Percentiles rank a stretch among this genome's conserved stretches.
Evolutionary conservation across 1,139 yeast genomes (phyloP).

Genomic region (Yarrowia galli): DNA sequence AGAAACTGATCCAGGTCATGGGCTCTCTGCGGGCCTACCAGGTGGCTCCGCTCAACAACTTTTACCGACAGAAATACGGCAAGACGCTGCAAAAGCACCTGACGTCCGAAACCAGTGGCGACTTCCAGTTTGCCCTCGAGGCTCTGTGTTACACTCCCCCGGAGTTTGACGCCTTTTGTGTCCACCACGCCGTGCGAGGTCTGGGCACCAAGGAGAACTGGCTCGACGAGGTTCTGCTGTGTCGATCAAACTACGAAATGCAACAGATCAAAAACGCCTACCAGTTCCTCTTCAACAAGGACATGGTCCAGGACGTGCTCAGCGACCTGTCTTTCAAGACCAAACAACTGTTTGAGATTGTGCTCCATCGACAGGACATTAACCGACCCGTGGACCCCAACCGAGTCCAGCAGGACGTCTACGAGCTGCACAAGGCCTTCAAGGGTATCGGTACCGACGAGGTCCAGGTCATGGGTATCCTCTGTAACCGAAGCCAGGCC

Average conservation of each 20-base stretch:
- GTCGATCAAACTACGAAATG: constrained; percentile 43
- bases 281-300: constrained; percentile 41
- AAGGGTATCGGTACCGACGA: constrained; percentile 44
- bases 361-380: constrained; percentile 40
- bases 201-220: constrained; percentile 43
- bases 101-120: constrained; percentile 42
- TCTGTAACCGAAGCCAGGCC: constrained; percentile 42
- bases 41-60: constrained; percentile 41
- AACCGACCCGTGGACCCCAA: constrained; percentile 42
- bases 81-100: constrained; percentile 42
- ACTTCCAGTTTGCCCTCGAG: constrained; percentile 42
- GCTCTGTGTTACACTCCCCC: constrained; percentile 43
- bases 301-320: constrained; percentile 41
- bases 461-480: constrained; percentile 43
- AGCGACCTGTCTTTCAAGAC: constrained; percentile 44
- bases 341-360: constrained; percentile 43
- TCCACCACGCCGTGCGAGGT: constrained; percentile 42
- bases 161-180: constrained; percentile 42
- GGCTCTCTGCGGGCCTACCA: constrained; percentile 42
- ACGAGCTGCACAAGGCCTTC: constrained; percentile 42
- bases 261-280: constrained; percentile 43
- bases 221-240: constrained; percentile 43
- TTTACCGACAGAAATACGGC: constrained; percentile 42
- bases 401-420: constrained; percentile 42
- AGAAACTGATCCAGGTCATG: constrained; percentile 41